Conservation (phyloP, 371 early-diverging fungal species). For the Syncephalastrum contaminatum region DNA sequence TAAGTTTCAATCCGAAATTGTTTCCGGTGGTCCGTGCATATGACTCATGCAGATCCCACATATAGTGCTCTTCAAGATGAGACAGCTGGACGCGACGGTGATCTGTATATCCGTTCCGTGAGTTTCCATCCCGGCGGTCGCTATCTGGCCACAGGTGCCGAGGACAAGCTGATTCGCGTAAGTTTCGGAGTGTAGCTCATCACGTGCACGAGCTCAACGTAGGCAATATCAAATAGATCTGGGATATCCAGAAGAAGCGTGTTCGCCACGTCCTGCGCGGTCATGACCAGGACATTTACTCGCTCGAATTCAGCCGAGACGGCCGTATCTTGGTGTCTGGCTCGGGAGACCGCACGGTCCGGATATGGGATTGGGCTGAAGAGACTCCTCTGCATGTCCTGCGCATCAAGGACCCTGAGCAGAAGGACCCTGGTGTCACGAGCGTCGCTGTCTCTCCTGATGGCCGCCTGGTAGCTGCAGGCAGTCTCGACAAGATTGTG, state of each 20-base stretch:
- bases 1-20: slow-evolving; percentile 22
- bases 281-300: slow-evolving; percentile 96
- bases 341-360: slow-evolving; percentile 89
- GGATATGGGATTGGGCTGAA: slow-evolving; percentile 85
- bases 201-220: neutral
- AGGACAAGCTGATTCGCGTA: slow-evolving; percentile 85
- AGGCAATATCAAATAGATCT: slow-evolving; percentile 32
- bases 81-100: slow-evolving; percentile 55
- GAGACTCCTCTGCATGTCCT: slow-evolving; percentile 73
- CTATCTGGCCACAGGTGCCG: slow-evolving; percentile 20
- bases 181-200: slow-evolving; percentile 38
- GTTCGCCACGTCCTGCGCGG: slow-evolving; percentile 53
- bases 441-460: slow-evolving; percentile 89
- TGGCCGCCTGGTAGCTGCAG: slow-evolving; percentile 74
- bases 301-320: slow-evolving; percentile 92
- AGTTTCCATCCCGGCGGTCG: slow-evolving; percentile 93
- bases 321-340: slow-evolving; percentile 93
- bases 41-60: neutral
- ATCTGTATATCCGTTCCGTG: slow-evolving; percentile 90
- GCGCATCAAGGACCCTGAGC: slow-evolving; percentile 74
- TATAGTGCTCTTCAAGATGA: slow-evolving; percentile 74
- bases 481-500: slow-evolving; percentile 89
- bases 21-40: no score
- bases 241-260: slow-evolving; percentile 69
- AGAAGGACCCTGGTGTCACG: slow-evolving; percentile 92